A percentile compares a stretch with the other conserved stretches of the same genome.
phyloP scores from a whole-genome alignment of 2,329 filamentous ascomycete genomes.

The Aspergillus intermedius region DNA sequence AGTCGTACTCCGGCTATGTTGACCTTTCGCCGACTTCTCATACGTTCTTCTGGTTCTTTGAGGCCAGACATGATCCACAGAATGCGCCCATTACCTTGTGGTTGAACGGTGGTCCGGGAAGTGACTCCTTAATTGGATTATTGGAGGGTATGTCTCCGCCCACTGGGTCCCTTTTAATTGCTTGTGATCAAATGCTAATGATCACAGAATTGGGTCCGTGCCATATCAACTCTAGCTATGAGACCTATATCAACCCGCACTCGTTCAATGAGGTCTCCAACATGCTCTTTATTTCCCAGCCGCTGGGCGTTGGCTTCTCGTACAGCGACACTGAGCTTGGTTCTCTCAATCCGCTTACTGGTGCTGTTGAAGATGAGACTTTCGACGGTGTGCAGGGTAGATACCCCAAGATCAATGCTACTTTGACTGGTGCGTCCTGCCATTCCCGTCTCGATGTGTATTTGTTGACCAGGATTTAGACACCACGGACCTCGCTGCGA shows the following conservation, averaged over 20 bases:
- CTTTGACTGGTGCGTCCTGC: constrained; percentile 31
- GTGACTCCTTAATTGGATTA: constrained; percentile 37
- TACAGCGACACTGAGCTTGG: constrained; percentile 31
- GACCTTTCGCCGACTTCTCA: constrained; percentile 48
- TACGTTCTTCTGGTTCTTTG: constrained; percentile 53
- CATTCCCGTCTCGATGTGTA: background rate
- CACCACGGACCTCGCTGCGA: constrained; percentile 52
- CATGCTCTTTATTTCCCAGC: constrained; percentile 57
- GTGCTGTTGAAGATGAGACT: constrained; percentile 40
- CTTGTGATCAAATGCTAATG: background rate
- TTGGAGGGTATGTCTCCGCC: constrained; percentile 28
- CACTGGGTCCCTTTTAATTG: background rate
- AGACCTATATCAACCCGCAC: constrained; percentile 50
- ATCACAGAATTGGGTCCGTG: constrained; percentile 36
- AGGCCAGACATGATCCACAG: constrained; percentile 46
- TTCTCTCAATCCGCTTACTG: constrained; percentile 39
- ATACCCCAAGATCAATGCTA: constrained; percentile 46
- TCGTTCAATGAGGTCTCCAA: constrained; percentile 56
- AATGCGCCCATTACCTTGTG: constrained; percentile 38
- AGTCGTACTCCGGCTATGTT: constrained; percentile 52
- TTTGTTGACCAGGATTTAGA: constrained; percentile 22
- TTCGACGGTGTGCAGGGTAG: constrained; percentile 40
- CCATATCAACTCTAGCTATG: constrained; percentile 38
- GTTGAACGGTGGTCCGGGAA: constrained; percentile 39
- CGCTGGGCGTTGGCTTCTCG: constrained; percentile 49